Evolutionary conservation across 2,329 filamentous ascomycete genomes (phyloP).

Genomic region (Thermochaetoides dissita): DNA sequence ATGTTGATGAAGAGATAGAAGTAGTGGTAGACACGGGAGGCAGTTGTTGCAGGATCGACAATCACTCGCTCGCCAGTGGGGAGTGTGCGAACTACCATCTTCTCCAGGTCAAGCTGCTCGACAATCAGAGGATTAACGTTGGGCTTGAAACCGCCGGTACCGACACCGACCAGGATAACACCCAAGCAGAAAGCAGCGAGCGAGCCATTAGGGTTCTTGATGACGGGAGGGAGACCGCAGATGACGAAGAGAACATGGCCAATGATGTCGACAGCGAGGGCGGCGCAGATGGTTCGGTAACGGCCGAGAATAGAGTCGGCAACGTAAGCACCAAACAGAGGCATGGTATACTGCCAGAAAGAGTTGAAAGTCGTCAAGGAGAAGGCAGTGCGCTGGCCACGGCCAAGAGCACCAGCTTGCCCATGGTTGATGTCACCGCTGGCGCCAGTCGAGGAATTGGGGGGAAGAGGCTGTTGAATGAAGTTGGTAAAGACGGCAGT

Average conservation of each 20-base stretch:
- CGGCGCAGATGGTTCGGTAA: constrained; percentile 51
- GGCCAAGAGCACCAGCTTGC: constrained; percentile 40
- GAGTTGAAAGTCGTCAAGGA: constrained; percentile 26
- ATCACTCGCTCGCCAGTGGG: constrained; percentile 47
- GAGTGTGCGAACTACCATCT: constrained; percentile 37
- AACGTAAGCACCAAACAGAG: constrained; percentile 37
- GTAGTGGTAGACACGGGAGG: constrained; percentile 50
- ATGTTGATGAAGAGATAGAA: constrained; percentile 64
- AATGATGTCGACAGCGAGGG: constrained; percentile 46
- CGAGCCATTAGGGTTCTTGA: constrained; percentile 39
- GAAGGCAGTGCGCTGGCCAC: constrained; percentile 23
- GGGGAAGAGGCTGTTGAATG: constrained; percentile 43
- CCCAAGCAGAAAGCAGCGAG: constrained; percentile 52
- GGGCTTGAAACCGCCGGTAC: constrained; percentile 62
- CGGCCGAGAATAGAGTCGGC: constrained; percentile 49
- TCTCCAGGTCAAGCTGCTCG: constrained; percentile 48
- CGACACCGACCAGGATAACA: constrained; percentile 36
- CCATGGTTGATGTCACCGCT: constrained; percentile 17
- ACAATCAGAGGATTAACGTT: constrained; percentile 57
- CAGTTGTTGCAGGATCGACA: constrained; percentile 49
- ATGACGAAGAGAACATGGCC: constrained; percentile 54
- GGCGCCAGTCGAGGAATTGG: constrained; percentile 40
- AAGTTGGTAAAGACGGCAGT: constrained; percentile 53
- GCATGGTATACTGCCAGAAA: constrained; percentile 48
- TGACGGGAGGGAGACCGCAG: constrained; percentile 49